Conservation (phyloP, 139 green algal species). For the Chlamydomonas sp. region DNA sequence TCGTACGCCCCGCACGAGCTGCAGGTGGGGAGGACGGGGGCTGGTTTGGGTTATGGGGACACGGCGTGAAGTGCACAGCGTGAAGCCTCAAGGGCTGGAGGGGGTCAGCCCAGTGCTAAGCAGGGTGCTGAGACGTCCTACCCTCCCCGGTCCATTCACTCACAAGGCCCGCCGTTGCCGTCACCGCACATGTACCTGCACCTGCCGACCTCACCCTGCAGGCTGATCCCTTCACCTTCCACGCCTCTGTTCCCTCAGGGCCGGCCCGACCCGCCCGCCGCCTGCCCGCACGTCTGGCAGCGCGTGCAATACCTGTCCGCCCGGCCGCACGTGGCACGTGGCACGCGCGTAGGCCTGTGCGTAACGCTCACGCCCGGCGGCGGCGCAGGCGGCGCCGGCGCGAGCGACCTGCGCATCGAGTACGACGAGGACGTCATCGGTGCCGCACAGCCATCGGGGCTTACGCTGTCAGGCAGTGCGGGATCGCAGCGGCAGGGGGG, state of each 20-base stretch:
- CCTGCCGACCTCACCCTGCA: no score
- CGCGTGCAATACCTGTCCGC: constrained; percentile 39
- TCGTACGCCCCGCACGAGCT: constrained; percentile 35
- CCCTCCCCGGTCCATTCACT: no score
- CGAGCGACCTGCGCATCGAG: constrained; percentile 11
- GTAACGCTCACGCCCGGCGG: neutral
- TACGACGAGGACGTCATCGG: constrained; percentile 24
- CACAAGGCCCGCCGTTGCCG: no score
- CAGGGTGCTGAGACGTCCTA: no score
- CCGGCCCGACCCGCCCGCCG: neutral
- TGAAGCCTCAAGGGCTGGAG: no score
- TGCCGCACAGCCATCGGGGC: neutral
- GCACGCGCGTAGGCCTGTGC: neutral
- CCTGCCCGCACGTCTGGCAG: constrained; percentile 42
- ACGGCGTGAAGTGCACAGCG: no score
- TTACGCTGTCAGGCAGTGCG: neutral
- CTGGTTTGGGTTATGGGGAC: no score
- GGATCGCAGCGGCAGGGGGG: neutral
- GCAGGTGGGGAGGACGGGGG: neutral
- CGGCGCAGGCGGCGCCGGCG: constrained; percentile 9
- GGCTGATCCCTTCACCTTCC: neutral
- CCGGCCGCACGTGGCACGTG: neutral
- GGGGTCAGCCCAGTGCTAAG: no score
- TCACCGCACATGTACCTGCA: no score
- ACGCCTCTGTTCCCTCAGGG: neutral